Evolutionary conservation across 1,284 basidiomycete genomes (phyloP), one percentile per base, ranked within the genome.

Genomic region (Rhodotorula glutinis): DNA sequence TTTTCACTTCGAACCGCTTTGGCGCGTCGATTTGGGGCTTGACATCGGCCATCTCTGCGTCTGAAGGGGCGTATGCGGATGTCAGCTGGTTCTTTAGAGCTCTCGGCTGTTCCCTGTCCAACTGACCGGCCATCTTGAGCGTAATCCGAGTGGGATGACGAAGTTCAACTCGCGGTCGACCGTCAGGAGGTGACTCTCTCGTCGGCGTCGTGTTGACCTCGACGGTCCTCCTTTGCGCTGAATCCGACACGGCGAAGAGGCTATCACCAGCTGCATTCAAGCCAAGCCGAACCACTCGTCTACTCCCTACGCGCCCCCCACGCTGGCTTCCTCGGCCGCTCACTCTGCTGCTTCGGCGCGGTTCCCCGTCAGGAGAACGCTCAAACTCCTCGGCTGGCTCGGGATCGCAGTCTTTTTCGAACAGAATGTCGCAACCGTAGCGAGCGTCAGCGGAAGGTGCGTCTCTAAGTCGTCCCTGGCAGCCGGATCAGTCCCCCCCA

Each of bases 1-100:
- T 95, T 84, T 95, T 96, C 71, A 96, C 92, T 80, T 96, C 92
- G 76, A 96, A 96, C 71, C 89, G 81, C 76, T 88, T 86, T 81
- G 92, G 70, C 29, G 30, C 57, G 29, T 62, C 64, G 44, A n/a
- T 46, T 13, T n/a, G 49, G 13, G 49, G 25, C 49, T 51, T 51
- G 49, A 51, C 49, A 27, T 51, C 43, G 46, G 65, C 62, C 63
- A 78, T 75, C 65, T 92, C 91, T 46, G 92, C 85, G 61, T 87
- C 87, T 63, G 86, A 83, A 10, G 33, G 25, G 40, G 13, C 21
- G 13, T 13, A 21, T 23, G 3, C 43, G 3, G 19, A 2, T n/a
- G 49, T 63, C 29, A 53, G 54, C 43, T 11, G 16, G 33, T 11
- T 38, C 33, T 7, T 11, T 38, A 11, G 7, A 7, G 11, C 33